Evolutionary conservation across 768 basidiomycete genomes (phyloP).

Genomic region (Amyloporia xantha): DNA sequence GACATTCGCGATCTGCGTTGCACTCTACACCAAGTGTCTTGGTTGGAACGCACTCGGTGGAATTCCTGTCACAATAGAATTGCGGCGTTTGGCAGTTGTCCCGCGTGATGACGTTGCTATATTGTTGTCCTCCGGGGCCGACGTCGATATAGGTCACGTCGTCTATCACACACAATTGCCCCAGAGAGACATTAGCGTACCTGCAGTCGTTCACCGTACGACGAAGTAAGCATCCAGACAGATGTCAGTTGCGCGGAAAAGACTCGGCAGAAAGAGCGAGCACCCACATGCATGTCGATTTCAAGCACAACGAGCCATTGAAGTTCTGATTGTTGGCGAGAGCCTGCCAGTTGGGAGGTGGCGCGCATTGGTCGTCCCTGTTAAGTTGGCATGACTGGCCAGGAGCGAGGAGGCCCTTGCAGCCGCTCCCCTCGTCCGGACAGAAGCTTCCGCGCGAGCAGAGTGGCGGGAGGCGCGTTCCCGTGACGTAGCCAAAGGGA

Average conservation of each 20-base stretch:
- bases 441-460: constrained; percentile 53
- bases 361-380: constrained; percentile 51
- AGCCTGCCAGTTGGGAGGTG: constrained; percentile 33
- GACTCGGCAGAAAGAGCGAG: too few relatives aligned
- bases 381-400: constrained; percentile 53
- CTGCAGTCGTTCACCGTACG: too few relatives aligned
- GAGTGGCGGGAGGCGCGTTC: constrained; percentile 40
- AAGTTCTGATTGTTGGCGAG: constrained; percentile 36
- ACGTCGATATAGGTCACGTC: constrained; percentile 46
- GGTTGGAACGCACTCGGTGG: constrained; percentile 37
- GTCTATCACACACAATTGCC: constrained; percentile 45
- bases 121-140: constrained; percentile 31
- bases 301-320: constrained; percentile 55
- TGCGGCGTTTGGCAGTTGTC: constrained; percentile 50
- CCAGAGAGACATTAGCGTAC: constrained; percentile 50
- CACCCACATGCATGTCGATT: constrained; percentile 50
- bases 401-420: constrained; percentile 32
- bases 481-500: constrained; percentile 41
- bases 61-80: constrained; percentile 46
- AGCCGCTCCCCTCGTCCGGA: constrained; percentile 60
- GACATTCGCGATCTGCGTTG: constrained; percentile 46
- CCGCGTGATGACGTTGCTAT: constrained; percentile 45
- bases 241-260: not conserved
- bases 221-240: too few relatives aligned
- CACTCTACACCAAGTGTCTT: constrained; percentile 39